Conservation (phyloP, 352 stramenopile genomes). For the Phytopythium boreale region DNA sequence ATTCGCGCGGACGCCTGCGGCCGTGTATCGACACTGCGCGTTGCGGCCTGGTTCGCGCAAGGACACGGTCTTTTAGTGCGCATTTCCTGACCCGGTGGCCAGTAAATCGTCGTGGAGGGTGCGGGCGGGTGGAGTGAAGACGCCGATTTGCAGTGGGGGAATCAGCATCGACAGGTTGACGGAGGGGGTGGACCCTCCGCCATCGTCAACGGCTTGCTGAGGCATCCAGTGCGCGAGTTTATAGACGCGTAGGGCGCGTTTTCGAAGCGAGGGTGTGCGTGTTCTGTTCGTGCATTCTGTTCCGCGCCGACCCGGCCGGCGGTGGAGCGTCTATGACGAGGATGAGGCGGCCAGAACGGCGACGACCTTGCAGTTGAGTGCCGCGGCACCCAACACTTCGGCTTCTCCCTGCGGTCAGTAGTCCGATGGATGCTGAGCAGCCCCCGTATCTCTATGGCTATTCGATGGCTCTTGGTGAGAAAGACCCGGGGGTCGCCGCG, state of each 20-base stretch:
- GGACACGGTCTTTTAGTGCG: background rate
- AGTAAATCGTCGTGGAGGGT: background rate
- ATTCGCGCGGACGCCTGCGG: too few relatives aligned
- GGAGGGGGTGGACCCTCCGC: too few relatives aligned
- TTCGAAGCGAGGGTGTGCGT: background rate
- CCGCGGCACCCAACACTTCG: background rate
- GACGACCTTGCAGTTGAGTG: too few relatives aligned
- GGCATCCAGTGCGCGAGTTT: background rate
- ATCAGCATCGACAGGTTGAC: background rate
- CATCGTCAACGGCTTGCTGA: background rate
- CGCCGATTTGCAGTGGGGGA: background rate
- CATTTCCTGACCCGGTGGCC: background rate
- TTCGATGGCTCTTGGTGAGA: background rate
- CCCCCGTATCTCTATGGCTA: too few relatives aligned
- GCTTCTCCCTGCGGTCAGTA: too few relatives aligned
- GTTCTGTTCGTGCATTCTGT: background rate
- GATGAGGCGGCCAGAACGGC: background rate
- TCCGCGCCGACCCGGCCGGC: background rate
- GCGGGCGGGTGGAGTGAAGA: background rate
- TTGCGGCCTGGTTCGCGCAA: too few relatives aligned
- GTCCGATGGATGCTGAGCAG: too few relatives aligned
- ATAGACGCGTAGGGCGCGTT: background rate
- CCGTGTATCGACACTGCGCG: background rate
- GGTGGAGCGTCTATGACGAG: background rate
- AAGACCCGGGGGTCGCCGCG: background rate